Conservation (phyloP, 1,139 yeast species). For the Yamadazyma friedrichii region DNA sequence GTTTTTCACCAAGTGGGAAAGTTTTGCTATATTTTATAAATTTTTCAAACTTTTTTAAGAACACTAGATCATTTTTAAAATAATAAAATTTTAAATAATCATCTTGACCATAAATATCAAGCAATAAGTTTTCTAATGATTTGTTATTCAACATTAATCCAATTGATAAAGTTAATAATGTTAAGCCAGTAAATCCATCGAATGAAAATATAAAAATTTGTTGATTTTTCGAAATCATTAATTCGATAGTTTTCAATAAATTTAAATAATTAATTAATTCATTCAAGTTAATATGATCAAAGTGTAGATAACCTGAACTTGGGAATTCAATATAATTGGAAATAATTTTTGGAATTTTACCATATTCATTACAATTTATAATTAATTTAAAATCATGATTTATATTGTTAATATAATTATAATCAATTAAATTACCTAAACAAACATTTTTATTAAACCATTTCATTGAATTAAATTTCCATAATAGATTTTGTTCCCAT, state of each 20-base stretch:
- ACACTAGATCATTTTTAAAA: conserved; percentile 31
- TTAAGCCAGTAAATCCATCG: conserved; percentile 44
- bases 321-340: conserved; percentile 36
- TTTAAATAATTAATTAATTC: conserved; percentile 33
- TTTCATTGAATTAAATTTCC: conserved; percentile 34
- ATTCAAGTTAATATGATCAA: conserved; percentile 22
- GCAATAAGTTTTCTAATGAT: conserved; percentile 25
- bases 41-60: conserved; percentile 32
- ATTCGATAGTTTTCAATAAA: conserved; percentile 29
- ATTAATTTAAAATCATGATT: conserved; percentile 28
- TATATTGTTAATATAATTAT: conserved; percentile 20
- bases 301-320: conserved; percentile 27
- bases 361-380: conserved; percentile 37
- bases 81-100: conserved; percentile 27
- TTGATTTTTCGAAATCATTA: conserved; percentile 19
- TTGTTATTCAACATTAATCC: conserved; percentile 21
- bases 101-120: conserved; percentile 15
- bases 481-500: conserved; percentile 38
- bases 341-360: conserved; percentile 26
- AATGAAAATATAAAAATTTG: conserved; percentile 34
- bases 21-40: conserved; percentile 19
- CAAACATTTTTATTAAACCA: conserved; percentile 28
- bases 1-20: conserved; percentile 2
- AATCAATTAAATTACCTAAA: conserved; percentile 36
- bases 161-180: conserved; percentile 28